These are phyloP conservation scores for Grosmannia huntii DNA, from an alignment of 2,329 filamentous ascomycete genomes.

Conservation along the genomic window DNA sequence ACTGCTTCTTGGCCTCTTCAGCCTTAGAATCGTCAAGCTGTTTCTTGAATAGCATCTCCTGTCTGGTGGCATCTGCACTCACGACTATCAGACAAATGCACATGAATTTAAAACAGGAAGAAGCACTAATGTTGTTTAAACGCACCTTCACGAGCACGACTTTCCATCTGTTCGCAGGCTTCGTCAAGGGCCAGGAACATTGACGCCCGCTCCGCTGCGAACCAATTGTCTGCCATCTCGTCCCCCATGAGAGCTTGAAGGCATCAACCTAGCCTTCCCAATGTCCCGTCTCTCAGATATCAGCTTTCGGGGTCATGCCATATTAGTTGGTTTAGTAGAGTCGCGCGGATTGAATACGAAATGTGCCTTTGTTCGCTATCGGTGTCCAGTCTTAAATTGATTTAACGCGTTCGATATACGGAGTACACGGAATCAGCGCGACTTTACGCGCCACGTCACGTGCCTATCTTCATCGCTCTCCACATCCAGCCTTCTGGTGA, in stretches of 20 bases:
- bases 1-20: neutral
- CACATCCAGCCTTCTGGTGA: neutral
- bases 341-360: neutral
- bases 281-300: neutral
- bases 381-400: neutral
- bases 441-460: neutral
- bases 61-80: neutral
- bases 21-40: neutral
- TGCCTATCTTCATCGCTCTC: neutral
- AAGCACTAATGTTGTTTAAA: neutral
- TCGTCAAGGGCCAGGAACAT: neutral
- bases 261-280: neutral
- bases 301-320: neutral
- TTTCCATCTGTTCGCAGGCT: neutral
- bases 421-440: neutral
- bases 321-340: neutral
- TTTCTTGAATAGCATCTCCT: neutral
- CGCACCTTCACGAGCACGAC: neutral
- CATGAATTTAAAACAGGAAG: neutral
- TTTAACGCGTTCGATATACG: neutral
- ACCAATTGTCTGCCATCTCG: neutral
- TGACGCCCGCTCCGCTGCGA: neutral
- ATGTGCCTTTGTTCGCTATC: neutral
- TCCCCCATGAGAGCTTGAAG: neutral
- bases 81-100: neutral